These are phyloP conservation scores for Heliamphora exappendiculata DNA, from an alignment of 148 eudicot genomes.

Conservation along the genomic window DNA sequence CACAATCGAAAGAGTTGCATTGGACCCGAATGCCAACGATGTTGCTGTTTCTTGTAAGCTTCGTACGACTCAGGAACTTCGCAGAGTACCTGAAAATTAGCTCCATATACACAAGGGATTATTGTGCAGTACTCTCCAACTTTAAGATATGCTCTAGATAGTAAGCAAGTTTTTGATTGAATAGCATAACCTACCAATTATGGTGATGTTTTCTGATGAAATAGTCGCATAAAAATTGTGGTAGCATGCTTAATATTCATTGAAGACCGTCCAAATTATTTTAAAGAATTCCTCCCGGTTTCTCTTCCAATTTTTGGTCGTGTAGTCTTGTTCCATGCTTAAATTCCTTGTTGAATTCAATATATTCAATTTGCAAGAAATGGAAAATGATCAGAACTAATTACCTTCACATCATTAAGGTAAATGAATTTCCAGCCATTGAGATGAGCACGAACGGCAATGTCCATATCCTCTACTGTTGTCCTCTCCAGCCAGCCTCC, in stretches of 20 bases:
- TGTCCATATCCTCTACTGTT: constrained; percentile 81
- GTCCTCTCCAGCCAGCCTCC: constrained; percentile 91
- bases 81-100: constrained; percentile 50
- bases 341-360: not conserved
- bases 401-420: constrained; percentile 77
- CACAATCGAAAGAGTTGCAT: constrained; percentile 80
- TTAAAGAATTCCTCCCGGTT: not conserved
- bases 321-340: not conserved
- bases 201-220: no score
- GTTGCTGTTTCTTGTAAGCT: constrained; percentile 86
- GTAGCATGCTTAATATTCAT: not conserved
- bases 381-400: not conserved
- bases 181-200: not conserved
- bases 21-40: constrained; percentile 91
- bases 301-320: not conserved
- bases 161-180: not conserved
- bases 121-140: constrained; percentile 1
- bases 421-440: constrained; percentile 75
- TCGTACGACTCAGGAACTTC: constrained; percentile 79
- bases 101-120: not conserved
- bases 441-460: constrained; percentile 81
- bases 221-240: not conserved
- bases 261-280: constrained; percentile 3
- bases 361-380: not conserved
- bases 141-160: not conserved